A percentile compares a stretch with the other conserved stretches of the same genome.
These are phyloP conservation scores for Phaseolus lunatus DNA, from an alignment of 306 rosid species.

Conservation along the genomic window DNA sequence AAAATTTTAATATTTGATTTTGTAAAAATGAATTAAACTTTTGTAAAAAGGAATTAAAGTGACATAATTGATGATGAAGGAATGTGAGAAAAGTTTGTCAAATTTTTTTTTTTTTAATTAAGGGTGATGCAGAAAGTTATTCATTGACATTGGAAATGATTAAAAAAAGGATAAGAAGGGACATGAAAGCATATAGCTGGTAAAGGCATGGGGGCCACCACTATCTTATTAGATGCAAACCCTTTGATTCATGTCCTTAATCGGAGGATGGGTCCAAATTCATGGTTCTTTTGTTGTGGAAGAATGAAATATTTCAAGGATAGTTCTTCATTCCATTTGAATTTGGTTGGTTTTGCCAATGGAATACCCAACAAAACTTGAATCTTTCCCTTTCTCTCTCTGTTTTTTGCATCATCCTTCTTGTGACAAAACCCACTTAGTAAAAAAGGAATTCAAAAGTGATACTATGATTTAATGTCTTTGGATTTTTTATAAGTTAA, in stretches of 20 bases:
- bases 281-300: conserved; percentile 18
- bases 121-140: conserved; percentile 3
- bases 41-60: too few species aligned
- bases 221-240: conserved; percentile 19
- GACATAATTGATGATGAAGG: conserved; percentile 2
- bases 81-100: conserved; percentile 15
- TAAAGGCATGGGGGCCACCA: conserved; percentile 52
- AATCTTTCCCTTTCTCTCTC: neutral
- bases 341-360: conserved; percentile 46
- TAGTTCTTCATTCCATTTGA: conserved; percentile 40
- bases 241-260: too few species aligned
- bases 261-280: too few species aligned
- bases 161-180: neutral
- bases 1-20: too few species aligned
- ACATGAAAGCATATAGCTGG: conserved; percentile 24
- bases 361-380: conserved; percentile 28
- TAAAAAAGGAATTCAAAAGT: neutral
- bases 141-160: conserved; percentile 1
- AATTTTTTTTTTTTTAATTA: neutral
- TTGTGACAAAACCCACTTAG: conserved; percentile 35
- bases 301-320: conserved; percentile 50
- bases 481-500: too few species aligned
- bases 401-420: neutral
- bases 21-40: too few species aligned
- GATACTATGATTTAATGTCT: neutral